Percentiles rank a stretch among this genome's conserved stretches.
phyloP scores from a whole-genome alignment of 768 basidiomycete genomes.

The Termitomyces sp. region DNA sequence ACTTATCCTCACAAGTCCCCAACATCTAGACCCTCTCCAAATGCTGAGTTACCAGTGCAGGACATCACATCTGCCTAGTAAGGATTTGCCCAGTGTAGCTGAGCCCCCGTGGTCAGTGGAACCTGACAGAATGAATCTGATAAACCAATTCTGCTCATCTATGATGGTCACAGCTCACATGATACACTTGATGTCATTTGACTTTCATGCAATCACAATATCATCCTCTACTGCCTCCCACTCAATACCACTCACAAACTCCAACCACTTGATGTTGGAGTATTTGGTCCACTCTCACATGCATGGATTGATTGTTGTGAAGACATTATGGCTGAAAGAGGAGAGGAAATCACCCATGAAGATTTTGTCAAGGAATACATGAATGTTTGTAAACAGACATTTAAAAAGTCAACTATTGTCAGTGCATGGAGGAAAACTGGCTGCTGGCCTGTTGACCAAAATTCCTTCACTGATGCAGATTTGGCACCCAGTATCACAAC shows the following conservation, averaged over 20 bases:
- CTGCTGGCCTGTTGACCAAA: too few relatives aligned
- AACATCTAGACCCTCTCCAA: too few relatives aligned
- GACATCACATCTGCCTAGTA: too few relatives aligned
- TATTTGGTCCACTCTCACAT: conserved; percentile 29
- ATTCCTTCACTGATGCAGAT: too few relatives aligned
- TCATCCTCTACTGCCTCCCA: conserved; percentile 24
- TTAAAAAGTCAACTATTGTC: neutral
- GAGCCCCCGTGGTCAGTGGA: too few relatives aligned
- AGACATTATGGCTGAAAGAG: neutral
- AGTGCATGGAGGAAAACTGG: neutral
- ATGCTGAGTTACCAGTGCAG: too few relatives aligned
- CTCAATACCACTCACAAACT: conserved; percentile 31
- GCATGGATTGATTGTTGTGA: conserved; percentile 15
- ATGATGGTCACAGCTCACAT: conserved; percentile 45
- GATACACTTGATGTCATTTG: conserved; percentile 20
- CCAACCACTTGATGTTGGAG: conserved; percentile 34
- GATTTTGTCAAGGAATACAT: neutral
- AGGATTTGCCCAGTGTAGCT: too few relatives aligned
- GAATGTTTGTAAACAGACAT: neutral
- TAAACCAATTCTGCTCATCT: conserved; percentile 32
- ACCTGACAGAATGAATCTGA: too few relatives aligned
- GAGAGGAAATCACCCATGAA: neutral
- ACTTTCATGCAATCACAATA: conserved; percentile 16
- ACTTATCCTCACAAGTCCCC: too few relatives aligned
- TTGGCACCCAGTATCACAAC: too few relatives aligned